Evolutionary conservation across 495 filamentous ascomycete genomes (phyloP).

Genomic region (Neurospora sp.): DNA sequence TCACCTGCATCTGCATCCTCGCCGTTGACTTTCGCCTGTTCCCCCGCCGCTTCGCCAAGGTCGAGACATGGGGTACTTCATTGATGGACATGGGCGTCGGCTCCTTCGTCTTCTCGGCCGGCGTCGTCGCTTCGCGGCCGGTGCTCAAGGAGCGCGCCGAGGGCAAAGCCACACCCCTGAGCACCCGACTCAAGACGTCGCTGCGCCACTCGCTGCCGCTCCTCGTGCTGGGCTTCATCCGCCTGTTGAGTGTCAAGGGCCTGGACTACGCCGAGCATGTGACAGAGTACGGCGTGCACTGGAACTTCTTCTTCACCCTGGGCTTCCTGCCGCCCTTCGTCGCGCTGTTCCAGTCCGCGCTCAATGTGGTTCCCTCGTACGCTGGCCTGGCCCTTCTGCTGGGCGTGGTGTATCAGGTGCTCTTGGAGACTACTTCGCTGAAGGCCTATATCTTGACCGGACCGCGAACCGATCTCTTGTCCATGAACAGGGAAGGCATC

Average conservation of each 20-base stretch:
- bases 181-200: constrained; percentile 47
- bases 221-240: constrained; percentile 66
- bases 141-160: constrained; percentile 59
- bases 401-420: constrained; percentile 55
- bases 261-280: constrained; percentile 96
- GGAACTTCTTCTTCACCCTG: constrained; percentile 99
- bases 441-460: constrained; percentile 80
- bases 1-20: constrained; percentile 88
- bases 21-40: constrained; percentile 94
- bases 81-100: constrained; percentile 97
- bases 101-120: constrained; percentile 92
- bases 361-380: constrained; percentile 56
- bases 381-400: constrained; percentile 59
- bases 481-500: constrained; percentile 85
- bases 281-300: constrained; percentile 95
- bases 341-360: constrained; percentile 65
- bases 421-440: constrained; percentile 65
- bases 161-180: constrained; percentile 36
- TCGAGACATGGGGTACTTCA: constrained; percentile 95
- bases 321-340: constrained; percentile 82
- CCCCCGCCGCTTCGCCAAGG: constrained; percentile 90
- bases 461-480: constrained; percentile 63
- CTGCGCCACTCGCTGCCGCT: constrained; percentile 75
- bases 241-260: constrained; percentile 83
- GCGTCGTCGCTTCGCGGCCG: constrained; percentile 83